These are phyloP conservation scores for Amauroascus verrucosus DNA, from an alignment of 2,329 filamentous ascomycete species.

Conservation along the genomic window DNA sequence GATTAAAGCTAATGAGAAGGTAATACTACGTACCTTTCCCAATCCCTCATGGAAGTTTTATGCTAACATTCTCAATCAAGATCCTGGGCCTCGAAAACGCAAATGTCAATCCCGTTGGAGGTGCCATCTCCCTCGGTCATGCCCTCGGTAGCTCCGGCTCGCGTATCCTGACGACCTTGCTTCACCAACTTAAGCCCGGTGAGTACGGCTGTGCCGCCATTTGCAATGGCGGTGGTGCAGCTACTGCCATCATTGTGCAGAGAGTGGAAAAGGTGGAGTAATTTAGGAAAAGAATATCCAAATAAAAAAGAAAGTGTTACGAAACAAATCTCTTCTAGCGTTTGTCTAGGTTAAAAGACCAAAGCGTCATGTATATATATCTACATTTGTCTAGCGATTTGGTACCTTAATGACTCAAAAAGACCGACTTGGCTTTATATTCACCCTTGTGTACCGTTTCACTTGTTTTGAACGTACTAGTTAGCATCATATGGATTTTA, in stretches of 20 bases:
- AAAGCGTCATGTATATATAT: neutral
- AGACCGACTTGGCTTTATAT: neutral
- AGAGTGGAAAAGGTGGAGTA: conserved; percentile 50
- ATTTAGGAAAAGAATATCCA: neutral
- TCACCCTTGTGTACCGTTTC: too few species aligned
- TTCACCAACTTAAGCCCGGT: conserved; percentile 83
- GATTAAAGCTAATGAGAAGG: conserved; percentile 88
- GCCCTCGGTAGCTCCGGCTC: conserved; percentile 89
- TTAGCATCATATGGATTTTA: too few species aligned
- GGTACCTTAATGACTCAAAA: neutral
- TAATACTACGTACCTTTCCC: conserved; percentile 24
- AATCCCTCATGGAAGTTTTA: neutral
- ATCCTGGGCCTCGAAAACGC: conserved; percentile 71
- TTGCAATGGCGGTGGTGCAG: conserved; percentile 91
- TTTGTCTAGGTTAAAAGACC: neutral
- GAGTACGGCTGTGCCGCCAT: conserved; percentile 95
- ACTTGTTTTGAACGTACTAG: too few species aligned
- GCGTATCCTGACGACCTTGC: conserved; percentile 75
- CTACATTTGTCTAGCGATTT: conserved; percentile 1
- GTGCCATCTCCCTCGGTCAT: conserved; percentile 85
- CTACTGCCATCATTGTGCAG: conserved; percentile 85
- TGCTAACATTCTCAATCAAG: conserved; percentile 31
- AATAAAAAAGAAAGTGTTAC: neutral
- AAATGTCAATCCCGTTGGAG: conserved; percentile 76
- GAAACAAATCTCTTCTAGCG: neutral